Evolutionary conservation across 495 filamentous ascomycete genomes (phyloP).

Genomic region (Pseudoneurospora amorphoporcata): DNA sequence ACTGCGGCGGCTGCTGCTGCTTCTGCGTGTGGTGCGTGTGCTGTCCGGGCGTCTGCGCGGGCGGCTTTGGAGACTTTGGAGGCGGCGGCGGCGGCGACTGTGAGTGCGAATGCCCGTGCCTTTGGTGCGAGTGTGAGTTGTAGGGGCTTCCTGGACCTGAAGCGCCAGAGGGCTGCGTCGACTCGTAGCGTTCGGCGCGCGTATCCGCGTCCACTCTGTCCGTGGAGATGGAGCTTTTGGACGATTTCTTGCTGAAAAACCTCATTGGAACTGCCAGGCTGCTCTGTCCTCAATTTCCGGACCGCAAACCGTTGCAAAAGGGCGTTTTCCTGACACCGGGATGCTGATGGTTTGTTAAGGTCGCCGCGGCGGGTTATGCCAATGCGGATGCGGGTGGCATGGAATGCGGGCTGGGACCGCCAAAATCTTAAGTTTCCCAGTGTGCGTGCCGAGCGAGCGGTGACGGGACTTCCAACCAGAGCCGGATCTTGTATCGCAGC

Average conservation of each 20-base stretch:
- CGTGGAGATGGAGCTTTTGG: slow-evolving; percentile 37
- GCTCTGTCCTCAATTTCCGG: background rate
- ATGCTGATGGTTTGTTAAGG: background rate
- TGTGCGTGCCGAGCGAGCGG: slow-evolving; percentile 5
- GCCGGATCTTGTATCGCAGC: slow-evolving; percentile 22
- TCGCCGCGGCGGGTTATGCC: background rate
- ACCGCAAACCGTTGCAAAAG: background rate
- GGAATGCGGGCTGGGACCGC: background rate
- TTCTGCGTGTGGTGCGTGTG: slow-evolving; percentile 9
- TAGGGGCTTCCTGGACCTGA: slow-evolving; percentile 13
- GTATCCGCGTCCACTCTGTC: slow-evolving; percentile 36
- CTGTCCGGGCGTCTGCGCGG: background rate
- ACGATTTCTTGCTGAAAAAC: slow-evolving; percentile 44
- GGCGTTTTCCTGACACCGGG: background rate
- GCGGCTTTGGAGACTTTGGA: slow-evolving; percentile 21
- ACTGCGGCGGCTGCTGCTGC: slow-evolving; percentile 3
- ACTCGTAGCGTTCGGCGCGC: slow-evolving; percentile 18
- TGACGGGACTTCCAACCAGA: slow-evolving; percentile 17
- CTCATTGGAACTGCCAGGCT: slow-evolving; percentile 34
- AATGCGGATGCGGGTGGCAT: background rate
- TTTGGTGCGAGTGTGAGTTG: slow-evolving; percentile 2
- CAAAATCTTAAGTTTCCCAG: background rate
- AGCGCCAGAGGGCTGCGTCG: slow-evolving; percentile 11
- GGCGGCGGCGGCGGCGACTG: slow-evolving; percentile 13
- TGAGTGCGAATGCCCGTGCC: slow-evolving; percentile 12